phyloP scores from a whole-genome alignment of 1,284 basidiomycete species.

The Gastroboletus turbinatus region DNA sequence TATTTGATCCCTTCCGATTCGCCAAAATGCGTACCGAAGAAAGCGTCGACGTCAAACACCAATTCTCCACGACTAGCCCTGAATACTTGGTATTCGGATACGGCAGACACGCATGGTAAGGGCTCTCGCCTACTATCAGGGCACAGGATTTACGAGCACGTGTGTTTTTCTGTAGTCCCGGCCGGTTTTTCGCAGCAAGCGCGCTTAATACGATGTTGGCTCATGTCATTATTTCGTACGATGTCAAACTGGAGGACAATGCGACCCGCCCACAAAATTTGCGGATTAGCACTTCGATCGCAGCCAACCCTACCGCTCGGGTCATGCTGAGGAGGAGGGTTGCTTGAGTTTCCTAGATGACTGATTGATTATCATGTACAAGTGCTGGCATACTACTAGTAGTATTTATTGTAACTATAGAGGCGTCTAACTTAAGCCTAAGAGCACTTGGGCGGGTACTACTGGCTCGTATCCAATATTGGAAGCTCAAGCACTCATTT shows the following conservation, averaged over 20 bases:
- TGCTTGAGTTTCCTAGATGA: background rate
- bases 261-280: constrained; percentile 26
- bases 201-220: constrained; percentile 32
- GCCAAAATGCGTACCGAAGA: constrained; percentile 9
- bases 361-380: background rate
- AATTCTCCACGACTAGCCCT: constrained; percentile 8
- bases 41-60: constrained; percentile 12
- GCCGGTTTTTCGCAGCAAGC: constrained; percentile 33
- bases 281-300: background rate
- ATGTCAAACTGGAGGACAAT: constrained; percentile 27
- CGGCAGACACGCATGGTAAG: constrained; percentile 23
- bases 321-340: constrained; percentile 16
- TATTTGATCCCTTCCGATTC: constrained; percentile 37
- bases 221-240: constrained; percentile 29
- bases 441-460: background rate
- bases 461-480: background rate
- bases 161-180: constrained; percentile 23
- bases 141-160: too few relatives aligned
- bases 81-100: constrained; percentile 20
- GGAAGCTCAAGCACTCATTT: too few relatives aligned
- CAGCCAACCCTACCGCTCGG: background rate
- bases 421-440: background rate
- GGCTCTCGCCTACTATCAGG: background rate
- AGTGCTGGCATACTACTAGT: too few relatives aligned
- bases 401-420: background rate